A percentile compares a stretch with the other conserved stretches of the same genome.
These are phyloP conservation scores for Dactylellina haptotyla DNA, from an alignment of 2,329 filamentous ascomycete species.

Conservation along the genomic window DNA sequence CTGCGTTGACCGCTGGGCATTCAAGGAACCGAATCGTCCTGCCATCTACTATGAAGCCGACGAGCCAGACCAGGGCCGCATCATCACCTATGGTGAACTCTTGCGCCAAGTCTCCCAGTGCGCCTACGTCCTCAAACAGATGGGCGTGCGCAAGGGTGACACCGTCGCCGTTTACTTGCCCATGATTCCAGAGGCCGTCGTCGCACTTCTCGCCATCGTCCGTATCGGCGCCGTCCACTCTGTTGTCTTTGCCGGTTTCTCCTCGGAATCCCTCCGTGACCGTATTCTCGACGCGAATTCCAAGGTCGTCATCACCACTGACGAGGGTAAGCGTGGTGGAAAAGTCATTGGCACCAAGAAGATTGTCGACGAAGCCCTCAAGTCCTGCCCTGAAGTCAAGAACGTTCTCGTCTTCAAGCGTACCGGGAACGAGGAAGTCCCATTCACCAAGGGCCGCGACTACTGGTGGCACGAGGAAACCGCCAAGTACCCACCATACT, in stretches of 20 bases:
- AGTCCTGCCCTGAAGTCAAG: constrained; percentile 89
- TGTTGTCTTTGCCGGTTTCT: constrained; percentile 97
- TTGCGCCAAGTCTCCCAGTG: constrained; percentile 89
- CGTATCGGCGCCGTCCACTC: constrained; percentile 97
- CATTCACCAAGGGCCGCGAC: constrained; percentile 88
- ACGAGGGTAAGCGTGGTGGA: constrained; percentile 97
- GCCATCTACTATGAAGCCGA: constrained; percentile 99
- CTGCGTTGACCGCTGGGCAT: constrained; percentile 95
- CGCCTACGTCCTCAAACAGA: constrained; percentile 88
- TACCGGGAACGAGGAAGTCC: constrained; percentile 84
- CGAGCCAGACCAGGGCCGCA: constrained; percentile 85
- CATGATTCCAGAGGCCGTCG: constrained; percentile 96
- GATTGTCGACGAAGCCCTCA: constrained; percentile 96
- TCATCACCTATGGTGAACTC: constrained; percentile 91
- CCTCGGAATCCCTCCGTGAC: constrained; percentile 92
- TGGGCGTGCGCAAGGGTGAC: constrained; percentile 96
- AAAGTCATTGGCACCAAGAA: constrained; percentile 98
- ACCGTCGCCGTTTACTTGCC: constrained; percentile 96
- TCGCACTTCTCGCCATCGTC: constrained; percentile 88
- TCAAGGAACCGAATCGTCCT: constrained; percentile 89
- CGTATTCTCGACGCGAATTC: constrained; percentile 90
- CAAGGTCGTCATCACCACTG: constrained; percentile 94
- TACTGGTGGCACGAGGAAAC: constrained; percentile 99
- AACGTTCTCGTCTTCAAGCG: constrained; percentile 93
- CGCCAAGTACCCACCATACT: constrained; percentile 94